Evolutionary conservation across 805 yeast species (phyloP).

Genomic region (Metschnikowia cubensis): DNA sequence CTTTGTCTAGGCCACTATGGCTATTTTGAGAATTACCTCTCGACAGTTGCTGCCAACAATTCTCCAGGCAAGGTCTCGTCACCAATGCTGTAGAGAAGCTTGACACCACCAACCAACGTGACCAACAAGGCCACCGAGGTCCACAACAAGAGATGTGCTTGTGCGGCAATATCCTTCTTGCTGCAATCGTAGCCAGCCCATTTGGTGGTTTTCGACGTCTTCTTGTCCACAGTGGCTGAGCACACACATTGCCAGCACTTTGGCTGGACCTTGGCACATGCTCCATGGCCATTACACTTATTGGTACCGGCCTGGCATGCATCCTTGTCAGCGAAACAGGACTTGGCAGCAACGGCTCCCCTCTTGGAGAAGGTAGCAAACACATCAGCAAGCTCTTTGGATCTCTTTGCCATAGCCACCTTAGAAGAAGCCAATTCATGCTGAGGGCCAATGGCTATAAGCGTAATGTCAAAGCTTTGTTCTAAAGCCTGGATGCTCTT

Average conservation of each 20-base stretch:
- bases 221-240: conserved; percentile 39
- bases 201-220: conserved; percentile 42
- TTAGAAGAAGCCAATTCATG: conserved; percentile 13
- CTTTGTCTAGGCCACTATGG: not conserved
- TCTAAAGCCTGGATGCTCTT: conserved; percentile 15
- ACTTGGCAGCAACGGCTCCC: conserved; percentile 15
- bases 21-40: not conserved
- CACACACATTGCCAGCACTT: conserved; percentile 53
- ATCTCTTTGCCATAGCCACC: conserved; percentile 13
- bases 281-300: conserved; percentile 53
- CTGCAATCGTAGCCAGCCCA: conserved; percentile 62
- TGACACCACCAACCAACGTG: conserved; percentile 48
- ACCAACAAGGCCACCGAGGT: conserved; percentile 46
- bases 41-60: conserved; percentile 52
- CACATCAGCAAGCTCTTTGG: conserved; percentile 16
- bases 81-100: conserved; percentile 52
- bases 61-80: conserved; percentile 65
- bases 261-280: conserved; percentile 36
- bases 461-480: conserved; percentile 19
- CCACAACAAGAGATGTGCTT: conserved; percentile 70
- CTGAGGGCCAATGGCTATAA: conserved; percentile 17
- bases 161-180: conserved; percentile 62
- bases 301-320: conserved; percentile 45
- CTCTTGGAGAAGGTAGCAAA: conserved; percentile 16
- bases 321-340: conserved; percentile 42